Evolutionary conservation across 257 asterid species (phyloP).

Genomic region (Plectranthus barbatus): DNA sequence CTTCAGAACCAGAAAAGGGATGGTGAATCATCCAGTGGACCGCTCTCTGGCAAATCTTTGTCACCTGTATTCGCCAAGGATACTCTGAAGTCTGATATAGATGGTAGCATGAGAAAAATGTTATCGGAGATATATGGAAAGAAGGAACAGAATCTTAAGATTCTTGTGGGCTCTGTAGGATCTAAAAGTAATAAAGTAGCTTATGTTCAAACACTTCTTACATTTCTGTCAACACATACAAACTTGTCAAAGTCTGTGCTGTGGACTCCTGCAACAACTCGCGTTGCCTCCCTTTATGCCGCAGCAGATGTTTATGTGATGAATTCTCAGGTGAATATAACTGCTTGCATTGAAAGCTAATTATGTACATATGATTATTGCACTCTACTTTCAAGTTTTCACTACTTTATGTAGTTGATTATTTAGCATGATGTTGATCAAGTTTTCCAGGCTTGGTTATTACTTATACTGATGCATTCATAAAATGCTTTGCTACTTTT

Average conservation of each 20-base stretch:
- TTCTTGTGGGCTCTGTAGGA: slow-evolving; percentile 91
- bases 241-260: slow-evolving; percentile 67
- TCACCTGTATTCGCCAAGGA: background rate
- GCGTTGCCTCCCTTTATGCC: slow-evolving; percentile 85
- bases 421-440: background rate
- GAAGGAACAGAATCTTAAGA: slow-evolving; percentile 39
- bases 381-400: background rate
- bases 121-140: slow-evolving; percentile 20
- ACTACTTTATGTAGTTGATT: background rate
- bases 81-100: background rate
- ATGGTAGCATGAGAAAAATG: slow-evolving; percentile 27
- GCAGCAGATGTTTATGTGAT: slow-evolving; percentile 93
- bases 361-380: background rate
- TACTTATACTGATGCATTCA: background rate
- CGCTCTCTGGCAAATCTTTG: slow-evolving; percentile 9
- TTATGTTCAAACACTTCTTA: slow-evolving; percentile 72
- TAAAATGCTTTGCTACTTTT: background rate
- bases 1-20: slow-evolving; percentile 31
- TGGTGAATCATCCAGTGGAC: slow-evolving; percentile 16
- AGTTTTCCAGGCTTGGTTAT: background rate
- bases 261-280: slow-evolving; percentile 97
- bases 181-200: slow-evolving; percentile 83
- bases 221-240: slow-evolving; percentile 42
- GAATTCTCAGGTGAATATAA: slow-evolving; percentile 83
- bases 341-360: background rate